A percentile compares a stretch with the other conserved stretches of the same genome.
phyloP scores from a whole-genome alignment of 2,329 filamentous ascomycete genomes.

The Nothomitra cinnamomea region DNA sequence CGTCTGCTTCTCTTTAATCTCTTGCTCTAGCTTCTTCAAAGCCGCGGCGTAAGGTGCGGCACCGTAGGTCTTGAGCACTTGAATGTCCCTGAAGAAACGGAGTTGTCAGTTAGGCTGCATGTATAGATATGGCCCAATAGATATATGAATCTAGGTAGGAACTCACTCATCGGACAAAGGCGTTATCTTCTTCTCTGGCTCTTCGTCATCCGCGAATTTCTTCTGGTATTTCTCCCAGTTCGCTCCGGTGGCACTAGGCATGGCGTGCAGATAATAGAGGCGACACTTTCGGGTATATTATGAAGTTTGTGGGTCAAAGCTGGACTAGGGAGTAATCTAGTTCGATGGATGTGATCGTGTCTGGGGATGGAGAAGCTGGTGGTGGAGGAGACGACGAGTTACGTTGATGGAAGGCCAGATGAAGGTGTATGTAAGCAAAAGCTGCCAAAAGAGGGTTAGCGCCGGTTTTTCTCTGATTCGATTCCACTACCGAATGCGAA shows the following conservation, averaged over 20 bases:
- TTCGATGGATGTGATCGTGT: neutral
- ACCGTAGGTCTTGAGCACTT: conserved; percentile 97
- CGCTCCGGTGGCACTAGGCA: conserved; percentile 87
- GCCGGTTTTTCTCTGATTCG: neutral
- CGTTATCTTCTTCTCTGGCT: conserved; percentile 99
- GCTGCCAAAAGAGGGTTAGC: neutral
- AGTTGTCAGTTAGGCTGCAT: neutral
- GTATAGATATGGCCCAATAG: neutral
- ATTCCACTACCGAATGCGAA: neutral
- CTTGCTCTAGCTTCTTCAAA: conserved; percentile 93
- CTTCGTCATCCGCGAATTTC: conserved; percentile 88
- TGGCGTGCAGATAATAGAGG: conserved; percentile 16
- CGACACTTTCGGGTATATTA: neutral
- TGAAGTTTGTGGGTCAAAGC: neutral
- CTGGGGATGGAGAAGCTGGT: neutral
- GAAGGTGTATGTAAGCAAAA: neutral
- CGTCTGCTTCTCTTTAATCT: conserved; percentile 98
- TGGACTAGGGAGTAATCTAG: neutral
- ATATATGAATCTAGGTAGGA: neutral
- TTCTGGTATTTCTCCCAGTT: conserved; percentile 99
- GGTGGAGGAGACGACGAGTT: no score
- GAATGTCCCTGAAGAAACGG: conserved; percentile 68
- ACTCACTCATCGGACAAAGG: conserved; percentile 89
- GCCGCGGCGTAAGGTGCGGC: conserved; percentile 87
- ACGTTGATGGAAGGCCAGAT: no score